Base-by-base conservation (phyloP, 2,329 filamentous ascomycete genomes). In the Monilinia laxa region DNA sequence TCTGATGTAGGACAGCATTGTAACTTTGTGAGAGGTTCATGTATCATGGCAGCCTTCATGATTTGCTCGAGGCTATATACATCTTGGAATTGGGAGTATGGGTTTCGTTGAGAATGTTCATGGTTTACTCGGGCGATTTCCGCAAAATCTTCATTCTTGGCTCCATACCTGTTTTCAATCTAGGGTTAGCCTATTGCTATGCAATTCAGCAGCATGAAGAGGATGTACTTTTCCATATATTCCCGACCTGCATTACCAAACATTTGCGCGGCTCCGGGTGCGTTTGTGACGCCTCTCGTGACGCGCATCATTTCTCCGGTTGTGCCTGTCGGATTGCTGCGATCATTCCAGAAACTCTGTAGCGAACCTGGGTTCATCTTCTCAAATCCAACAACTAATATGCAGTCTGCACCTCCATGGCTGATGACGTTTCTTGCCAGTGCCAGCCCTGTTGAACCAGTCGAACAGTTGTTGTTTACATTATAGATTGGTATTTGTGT, bases 401-500 rank as follows among this genome's bases (percentile, higher is more conserved):
- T 87, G 76, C 92, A 96, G 79, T 97, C 91, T 1, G 92, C 91
- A 18, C 87, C 91, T 45, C 93, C 93, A 73, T 91, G 85, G 9
- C 87, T 84, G 73, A 97, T 88, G 77, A 96, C 84, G 64, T 89
- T 92, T 45, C 93, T 84, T 2, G 85, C 95, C 85, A 98, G 90
- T 76, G 89, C 88, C 67, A 98, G 81, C 11, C 94, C 95, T 0
- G 94, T 97, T 5, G 90, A 93, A n/a, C 94, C 95, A 0, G 94
- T 98, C 4, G 91, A 92, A 84, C 94, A 98, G 83, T 97, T 97
- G 84, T 98, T 98, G 85, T 97, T 98, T 76, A 97, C 92, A 76
- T 98, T 98, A 84, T 96, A 93, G 77, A 98, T 92, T 75, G 94
- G 94, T 74, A 98, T 97, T 76, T 90, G 85, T 54, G 93, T 97